Conservation (phyloP, 352 stramenopile species). For the Phytopythium ostracodes region DNA sequence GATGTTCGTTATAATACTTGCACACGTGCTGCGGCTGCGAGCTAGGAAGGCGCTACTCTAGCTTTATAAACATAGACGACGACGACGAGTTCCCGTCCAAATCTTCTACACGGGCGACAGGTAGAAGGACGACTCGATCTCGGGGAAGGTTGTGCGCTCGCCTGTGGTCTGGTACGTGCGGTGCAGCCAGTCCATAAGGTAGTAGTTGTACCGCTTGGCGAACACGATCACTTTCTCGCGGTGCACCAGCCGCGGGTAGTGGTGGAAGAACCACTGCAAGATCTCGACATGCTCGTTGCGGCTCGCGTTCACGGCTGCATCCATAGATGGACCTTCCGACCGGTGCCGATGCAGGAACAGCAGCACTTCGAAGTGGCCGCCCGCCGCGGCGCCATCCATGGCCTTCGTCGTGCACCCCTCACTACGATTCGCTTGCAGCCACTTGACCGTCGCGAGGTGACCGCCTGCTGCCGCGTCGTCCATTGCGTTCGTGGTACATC, state of each 20-base stretch:
- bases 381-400: conserved; percentile 25
- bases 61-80: not conserved
- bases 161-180: conserved; percentile 31
- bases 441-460: conserved; percentile 25
- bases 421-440: conserved; percentile 21
- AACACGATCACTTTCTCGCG: conserved; percentile 36
- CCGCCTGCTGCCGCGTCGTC: conserved; percentile 26
- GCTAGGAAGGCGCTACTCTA: not conserved
- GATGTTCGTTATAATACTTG: not conserved
- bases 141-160: conserved; percentile 26
- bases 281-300: conserved; percentile 34
- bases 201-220: conserved; percentile 36
- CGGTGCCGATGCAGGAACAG: conserved; percentile 31
- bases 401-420: conserved; percentile 30
- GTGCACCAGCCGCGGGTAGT: conserved; percentile 30
- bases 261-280: conserved; percentile 31
- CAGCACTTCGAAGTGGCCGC: conserved; percentile 35
- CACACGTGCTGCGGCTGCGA: not conserved
- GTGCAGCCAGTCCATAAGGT: conserved; percentile 36
- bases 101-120: conserved; percentile 23
- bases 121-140: conserved; percentile 35
- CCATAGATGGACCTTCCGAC: conserved; percentile 24
- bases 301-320: conserved; percentile 25
- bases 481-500: conserved; percentile 35
- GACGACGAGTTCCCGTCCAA: not conserved